These are phyloP conservation scores for Xylariaceae sp. DNA, from an alignment of 2,329 filamentous ascomycete genomes.

Conservation along the genomic window DNA sequence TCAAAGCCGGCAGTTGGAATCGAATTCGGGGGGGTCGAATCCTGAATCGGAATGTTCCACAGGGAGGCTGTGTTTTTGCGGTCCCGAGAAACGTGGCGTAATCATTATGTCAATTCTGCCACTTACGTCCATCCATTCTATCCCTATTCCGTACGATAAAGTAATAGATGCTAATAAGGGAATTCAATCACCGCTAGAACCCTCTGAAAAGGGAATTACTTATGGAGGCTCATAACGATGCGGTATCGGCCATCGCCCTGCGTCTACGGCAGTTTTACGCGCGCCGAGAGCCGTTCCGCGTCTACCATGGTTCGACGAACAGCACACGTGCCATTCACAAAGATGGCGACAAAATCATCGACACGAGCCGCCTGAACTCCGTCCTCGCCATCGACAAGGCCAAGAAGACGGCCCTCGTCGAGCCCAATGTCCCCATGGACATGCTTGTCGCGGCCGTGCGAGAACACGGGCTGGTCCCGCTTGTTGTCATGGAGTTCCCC, in stretches of 20 bases:
- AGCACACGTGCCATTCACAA: conserved; percentile 59
- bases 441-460: conserved; percentile 53
- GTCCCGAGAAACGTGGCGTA: not conserved
- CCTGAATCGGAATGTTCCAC: no score
- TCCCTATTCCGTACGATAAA: not conserved
- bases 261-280: conserved; percentile 42
- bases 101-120: not conserved
- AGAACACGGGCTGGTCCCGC: conserved; percentile 52
- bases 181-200: not conserved
- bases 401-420: conserved; percentile 55
- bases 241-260: conserved; percentile 40
- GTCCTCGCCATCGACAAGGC: conserved; percentile 55
- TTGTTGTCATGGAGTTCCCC: conserved; percentile 66
- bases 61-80: no score
- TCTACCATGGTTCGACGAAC: conserved; percentile 73
- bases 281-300: conserved; percentile 55
- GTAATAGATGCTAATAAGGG: not conserved
- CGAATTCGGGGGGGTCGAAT: no score
- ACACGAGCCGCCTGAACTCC: conserved; percentile 59
- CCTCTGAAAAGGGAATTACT: conserved; percentile 12
- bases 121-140: not conserved
- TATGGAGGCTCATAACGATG: conserved; percentile 41
- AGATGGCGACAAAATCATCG: conserved; percentile 51
- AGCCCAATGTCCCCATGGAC: conserved; percentile 68
- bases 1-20: no score